Evolutionary conservation across 768 basidiomycete genomes (phyloP).

Genomic region (Crassisporium funariophilum): DNA sequence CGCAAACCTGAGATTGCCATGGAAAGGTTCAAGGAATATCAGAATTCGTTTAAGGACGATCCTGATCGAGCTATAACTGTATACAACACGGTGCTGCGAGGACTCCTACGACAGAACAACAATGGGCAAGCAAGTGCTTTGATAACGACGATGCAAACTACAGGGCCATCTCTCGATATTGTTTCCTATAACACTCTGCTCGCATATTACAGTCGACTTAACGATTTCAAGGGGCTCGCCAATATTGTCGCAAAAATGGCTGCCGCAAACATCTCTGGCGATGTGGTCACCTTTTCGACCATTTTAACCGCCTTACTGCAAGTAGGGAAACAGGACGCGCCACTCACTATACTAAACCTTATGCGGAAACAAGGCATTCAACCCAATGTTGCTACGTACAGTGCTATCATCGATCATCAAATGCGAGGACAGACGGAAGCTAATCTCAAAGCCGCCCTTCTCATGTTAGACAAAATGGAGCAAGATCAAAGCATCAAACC

Average conservation of each 20-base stretch:
- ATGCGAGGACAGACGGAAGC: constrained; percentile 56
- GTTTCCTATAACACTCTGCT: constrained; percentile 84
- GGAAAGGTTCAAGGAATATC: constrained; percentile 52
- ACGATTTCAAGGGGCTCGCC: constrained; percentile 65
- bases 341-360: constrained; percentile 59
- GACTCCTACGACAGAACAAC: constrained; percentile 52
- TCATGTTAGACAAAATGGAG: constrained; percentile 81
- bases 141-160: constrained; percentile 43
- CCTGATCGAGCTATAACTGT: constrained; percentile 40
- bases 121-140: constrained; percentile 43
- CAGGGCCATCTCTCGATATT: constrained; percentile 68
- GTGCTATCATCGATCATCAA: constrained; percentile 76
- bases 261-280: constrained; percentile 57
- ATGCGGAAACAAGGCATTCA: constrained; percentile 78
- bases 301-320: constrained; percentile 78
- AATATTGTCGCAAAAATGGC: constrained; percentile 59
- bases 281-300: constrained; percentile 86
- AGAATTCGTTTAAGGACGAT: constrained; percentile 32
- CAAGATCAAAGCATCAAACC: constrained; percentile 48
- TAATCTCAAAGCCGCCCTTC: constrained; percentile 62
- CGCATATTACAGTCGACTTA: constrained; percentile 60
- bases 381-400: constrained; percentile 78
- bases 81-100: constrained; percentile 78
- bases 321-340: constrained; percentile 67
- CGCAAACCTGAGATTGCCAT: constrained; percentile 55